A percentile compares a stretch with the other conserved stretches of the same genome.
Conservation (phyloP, 164 flowering plant genomes). For the Aristolochia fimbriata region DNA sequence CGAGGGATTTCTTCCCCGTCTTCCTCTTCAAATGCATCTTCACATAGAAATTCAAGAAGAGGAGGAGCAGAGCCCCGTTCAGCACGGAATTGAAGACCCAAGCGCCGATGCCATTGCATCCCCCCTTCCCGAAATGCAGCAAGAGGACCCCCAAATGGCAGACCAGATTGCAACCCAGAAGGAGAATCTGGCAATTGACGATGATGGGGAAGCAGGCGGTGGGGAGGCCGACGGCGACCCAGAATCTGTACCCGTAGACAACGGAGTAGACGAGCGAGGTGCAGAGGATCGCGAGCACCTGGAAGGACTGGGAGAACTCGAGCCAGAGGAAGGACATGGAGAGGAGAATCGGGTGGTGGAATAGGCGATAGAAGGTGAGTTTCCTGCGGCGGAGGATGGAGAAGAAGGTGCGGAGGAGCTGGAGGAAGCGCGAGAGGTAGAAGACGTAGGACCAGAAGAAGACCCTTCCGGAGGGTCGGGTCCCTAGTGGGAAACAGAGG, state of each 20-base stretch:
- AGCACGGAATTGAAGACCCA: slow-evolving; percentile 60
- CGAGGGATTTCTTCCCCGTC: background rate
- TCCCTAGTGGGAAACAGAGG: slow-evolving; percentile 82
- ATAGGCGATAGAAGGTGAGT: slow-evolving; percentile 37
- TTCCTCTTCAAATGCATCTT: slow-evolving; percentile 22
- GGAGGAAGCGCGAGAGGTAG: slow-evolving; percentile 69
- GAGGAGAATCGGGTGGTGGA: slow-evolving; percentile 44
- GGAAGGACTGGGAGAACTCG: slow-evolving; percentile 87
- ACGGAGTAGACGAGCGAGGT: slow-evolving; percentile 44
- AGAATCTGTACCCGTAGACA: slow-evolving; percentile 72
- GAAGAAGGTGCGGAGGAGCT: slow-evolving; percentile 41
- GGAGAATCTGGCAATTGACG: slow-evolving; percentile 44
- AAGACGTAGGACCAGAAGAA: slow-evolving; percentile 87
- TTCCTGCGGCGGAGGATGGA: slow-evolving; percentile 37
- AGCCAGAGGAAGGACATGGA: slow-evolving; percentile 75
- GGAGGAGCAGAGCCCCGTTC: slow-evolving; percentile 30
- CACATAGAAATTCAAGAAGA: slow-evolving; percentile 36
- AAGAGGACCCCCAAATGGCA: slow-evolving; percentile 62
- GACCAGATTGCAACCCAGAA: slow-evolving; percentile 47
- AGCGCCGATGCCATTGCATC: slow-evolving; percentile 82
- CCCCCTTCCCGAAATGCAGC: slow-evolving; percentile 66
- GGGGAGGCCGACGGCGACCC: slow-evolving; percentile 58
- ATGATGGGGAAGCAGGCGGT: slow-evolving; percentile 53
- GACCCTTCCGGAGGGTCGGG: slow-evolving; percentile 76
- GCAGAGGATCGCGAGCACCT: slow-evolving; percentile 55